phyloP scores from a whole-genome alignment of 2,329 filamentous ascomycete genomes.

The Penicillium sp. region DNA sequence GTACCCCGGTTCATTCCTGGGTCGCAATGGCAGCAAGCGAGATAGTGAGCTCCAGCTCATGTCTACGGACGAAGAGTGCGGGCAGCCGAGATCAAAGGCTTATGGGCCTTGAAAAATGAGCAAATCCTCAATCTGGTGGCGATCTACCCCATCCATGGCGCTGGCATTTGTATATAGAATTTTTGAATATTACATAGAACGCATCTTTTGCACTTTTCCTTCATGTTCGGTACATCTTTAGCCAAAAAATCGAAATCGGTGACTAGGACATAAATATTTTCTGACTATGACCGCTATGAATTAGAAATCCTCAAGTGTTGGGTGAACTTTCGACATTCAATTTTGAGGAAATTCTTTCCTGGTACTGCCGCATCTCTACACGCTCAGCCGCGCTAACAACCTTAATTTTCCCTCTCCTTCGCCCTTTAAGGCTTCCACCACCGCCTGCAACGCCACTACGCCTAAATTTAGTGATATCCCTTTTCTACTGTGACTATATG shows the following conservation, averaged over 20 bases:
- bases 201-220: too few relatives aligned
- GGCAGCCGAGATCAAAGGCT: neutral
- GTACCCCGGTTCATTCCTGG: slow-evolving; percentile 11
- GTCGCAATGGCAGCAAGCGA: neutral
- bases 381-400: neutral
- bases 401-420: neutral
- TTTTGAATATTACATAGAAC: neutral
- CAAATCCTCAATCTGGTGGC: neutral
- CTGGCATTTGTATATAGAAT: neutral
- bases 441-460: neutral
- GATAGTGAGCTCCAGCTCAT: slow-evolving; percentile 14
- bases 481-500: neutral
- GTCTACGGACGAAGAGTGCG: neutral
- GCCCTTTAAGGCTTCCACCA: neutral
- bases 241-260: too few relatives aligned
- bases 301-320: neutral
- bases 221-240: too few relatives aligned
- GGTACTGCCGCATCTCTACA: neutral
- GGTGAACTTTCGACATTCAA: neutral
- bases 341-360: neutral
- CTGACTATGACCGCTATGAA: too few relatives aligned
- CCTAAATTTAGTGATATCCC: neutral
- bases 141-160: neutral
- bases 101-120: neutral
- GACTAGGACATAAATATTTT: too few relatives aligned